Evolutionary conservation across 2,329 filamentous ascomycete species (phyloP).

Genomic region (Teratosphaeria viscida): DNA sequence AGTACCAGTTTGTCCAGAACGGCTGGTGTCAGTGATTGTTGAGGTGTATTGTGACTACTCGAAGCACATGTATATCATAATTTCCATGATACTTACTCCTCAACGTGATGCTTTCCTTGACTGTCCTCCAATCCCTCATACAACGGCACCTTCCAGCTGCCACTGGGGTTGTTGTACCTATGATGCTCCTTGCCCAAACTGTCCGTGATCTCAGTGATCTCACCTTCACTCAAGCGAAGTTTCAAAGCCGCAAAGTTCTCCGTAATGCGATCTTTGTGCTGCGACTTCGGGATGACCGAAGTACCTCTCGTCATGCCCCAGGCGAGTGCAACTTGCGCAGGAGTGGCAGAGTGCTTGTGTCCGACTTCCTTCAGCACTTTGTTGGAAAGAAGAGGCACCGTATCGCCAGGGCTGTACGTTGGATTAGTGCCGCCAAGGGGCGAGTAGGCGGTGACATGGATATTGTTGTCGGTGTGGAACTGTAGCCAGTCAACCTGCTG

Average conservation of each 20-base stretch:
- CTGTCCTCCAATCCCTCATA: constrained; percentile 34
- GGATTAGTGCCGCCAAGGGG: constrained; percentile 40
- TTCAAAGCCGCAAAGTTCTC: constrained; percentile 33
- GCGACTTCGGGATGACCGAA: constrained; percentile 43
- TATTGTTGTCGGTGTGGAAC: constrained; percentile 41
- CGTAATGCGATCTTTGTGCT: constrained; percentile 31
- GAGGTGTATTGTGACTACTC: too few species aligned
- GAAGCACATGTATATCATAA: neutral
- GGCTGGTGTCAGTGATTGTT: too few species aligned
- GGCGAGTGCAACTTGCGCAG: constrained; percentile 36
- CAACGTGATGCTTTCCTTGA: constrained; percentile 14
- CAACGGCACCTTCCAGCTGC: constrained; percentile 31
- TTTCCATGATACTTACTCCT: constrained; percentile 7
- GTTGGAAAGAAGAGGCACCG: constrained; percentile 32
- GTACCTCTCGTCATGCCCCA: constrained; percentile 41
- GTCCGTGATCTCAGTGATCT: constrained; percentile 21
- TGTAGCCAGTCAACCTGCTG: constrained; percentile 44
- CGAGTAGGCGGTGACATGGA: constrained; percentile 44
- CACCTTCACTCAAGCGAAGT: constrained; percentile 29
- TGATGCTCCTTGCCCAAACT: constrained; percentile 23
- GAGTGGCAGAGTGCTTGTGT: constrained; percentile 30
- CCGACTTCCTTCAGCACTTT: constrained; percentile 31
- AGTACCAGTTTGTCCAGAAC: too few species aligned
- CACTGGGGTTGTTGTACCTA: constrained; percentile 33
- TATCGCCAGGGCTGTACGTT: constrained; percentile 28